Evolutionary conservation across 176 grass and related monocot genomes (phyloP).

Genomic region (Carex scoparia): DNA sequence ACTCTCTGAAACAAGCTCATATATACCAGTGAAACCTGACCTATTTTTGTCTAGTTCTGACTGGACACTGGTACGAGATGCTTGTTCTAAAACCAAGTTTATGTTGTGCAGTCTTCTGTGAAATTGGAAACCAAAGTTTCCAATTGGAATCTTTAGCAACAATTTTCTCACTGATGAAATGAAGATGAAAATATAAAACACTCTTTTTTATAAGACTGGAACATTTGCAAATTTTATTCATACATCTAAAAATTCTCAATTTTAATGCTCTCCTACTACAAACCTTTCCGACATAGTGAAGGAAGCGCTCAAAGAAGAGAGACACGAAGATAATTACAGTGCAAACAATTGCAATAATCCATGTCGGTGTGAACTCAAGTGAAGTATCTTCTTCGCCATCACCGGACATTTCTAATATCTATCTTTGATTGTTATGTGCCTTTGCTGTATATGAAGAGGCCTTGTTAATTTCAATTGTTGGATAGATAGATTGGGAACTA

Average conservation of each 20-base stretch:
- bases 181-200: background rate
- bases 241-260: background rate
- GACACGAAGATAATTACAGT: constrained; percentile 68
- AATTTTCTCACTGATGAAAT: background rate
- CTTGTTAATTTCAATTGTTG: background rate
- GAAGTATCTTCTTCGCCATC: constrained; percentile 17
- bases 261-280: background rate
- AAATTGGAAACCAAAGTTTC: background rate
- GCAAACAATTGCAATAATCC: constrained; percentile 79
- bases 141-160: background rate
- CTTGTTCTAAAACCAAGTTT: background rate
- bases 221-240: background rate
- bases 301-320: constrained; percentile 70
- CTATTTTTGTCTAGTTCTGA: background rate
- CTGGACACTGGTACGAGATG: background rate
- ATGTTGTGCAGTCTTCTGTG: background rate
- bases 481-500: background rate
- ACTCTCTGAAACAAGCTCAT: background rate
- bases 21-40: background rate
- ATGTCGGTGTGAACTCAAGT: constrained; percentile 86
- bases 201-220: background rate
- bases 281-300: constrained; percentile 83
- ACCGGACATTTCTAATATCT: constrained; percentile 42
- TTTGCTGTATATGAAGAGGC: background rate
- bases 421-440: background rate